Percentiles rank a stretch among this genome's conserved stretches.
These are phyloP conservation scores for Hypoxylon rickii DNA, from an alignment of 495 filamentous ascomycete genomes.

Conservation along the genomic window DNA sequence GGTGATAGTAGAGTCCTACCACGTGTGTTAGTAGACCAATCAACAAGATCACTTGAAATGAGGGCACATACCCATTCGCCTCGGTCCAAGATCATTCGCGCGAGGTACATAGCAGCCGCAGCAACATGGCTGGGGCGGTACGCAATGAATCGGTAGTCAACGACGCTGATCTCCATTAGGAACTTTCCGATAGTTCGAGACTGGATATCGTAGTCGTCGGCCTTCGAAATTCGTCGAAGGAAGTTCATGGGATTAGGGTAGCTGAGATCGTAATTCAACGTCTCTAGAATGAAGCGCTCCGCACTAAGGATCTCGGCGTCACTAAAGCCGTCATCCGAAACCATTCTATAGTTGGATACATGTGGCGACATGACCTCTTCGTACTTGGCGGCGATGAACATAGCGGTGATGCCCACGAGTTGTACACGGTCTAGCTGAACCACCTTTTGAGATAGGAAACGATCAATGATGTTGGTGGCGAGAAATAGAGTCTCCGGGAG, in stretches of 20 bases:
- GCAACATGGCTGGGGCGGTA: conserved; percentile 87
- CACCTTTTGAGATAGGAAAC: conserved; percentile 90
- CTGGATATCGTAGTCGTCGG: conserved; percentile 97
- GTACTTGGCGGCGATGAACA: conserved; percentile 99
- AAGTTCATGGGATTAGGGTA: conserved; percentile 99
- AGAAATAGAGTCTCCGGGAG: conserved; percentile 98
- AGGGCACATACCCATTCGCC: conserved; percentile 79
- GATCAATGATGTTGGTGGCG: conserved; percentile 96
- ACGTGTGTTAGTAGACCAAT: conserved; percentile 29
- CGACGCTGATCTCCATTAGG: conserved; percentile 94
- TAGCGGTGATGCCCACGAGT: conserved; percentile 94
- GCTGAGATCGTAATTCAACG: conserved; percentile 95
- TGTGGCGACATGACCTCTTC: conserved; percentile 97
- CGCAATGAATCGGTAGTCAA: conserved; percentile 89
- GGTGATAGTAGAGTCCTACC: conserved; percentile 80
- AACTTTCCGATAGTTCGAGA: conserved; percentile 97
- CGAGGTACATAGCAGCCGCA: conserved; percentile 92
- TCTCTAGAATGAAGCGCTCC: conserved; percentile 86
- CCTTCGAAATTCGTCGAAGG: conserved; percentile 95
- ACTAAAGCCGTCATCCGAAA: conserved; percentile 96
- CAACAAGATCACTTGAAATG: background rate
- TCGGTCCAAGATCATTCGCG: conserved; percentile 83
- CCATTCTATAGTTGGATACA: conserved; percentile 93
- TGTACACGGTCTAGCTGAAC: conserved; percentile 95
- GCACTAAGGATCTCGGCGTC: conserved; percentile 96